phyloP scores from a whole-genome alignment of 192 early-diverging fungal species.

The Geosiphon pyriformis region DNA sequence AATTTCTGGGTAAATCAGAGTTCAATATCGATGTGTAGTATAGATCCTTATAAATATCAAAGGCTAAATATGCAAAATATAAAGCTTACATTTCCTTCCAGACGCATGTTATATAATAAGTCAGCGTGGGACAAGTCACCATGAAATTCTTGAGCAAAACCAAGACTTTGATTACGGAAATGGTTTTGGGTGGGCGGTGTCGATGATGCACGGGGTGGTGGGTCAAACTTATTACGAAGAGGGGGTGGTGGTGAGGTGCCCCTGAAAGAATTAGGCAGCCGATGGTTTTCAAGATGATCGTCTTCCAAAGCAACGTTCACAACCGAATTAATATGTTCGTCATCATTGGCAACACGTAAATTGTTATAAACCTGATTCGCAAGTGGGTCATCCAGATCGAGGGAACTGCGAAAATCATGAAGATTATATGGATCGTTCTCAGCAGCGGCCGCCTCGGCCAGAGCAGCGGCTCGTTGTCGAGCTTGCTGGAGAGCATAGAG shows the following conservation, averaged over 20 bases:
- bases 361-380: conserved; percentile 26
- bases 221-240: conserved; percentile 39
- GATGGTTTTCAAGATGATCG: conserved; percentile 42
- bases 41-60: too few relatives aligned
- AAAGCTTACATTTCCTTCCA: conserved; percentile 36
- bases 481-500: conserved; percentile 39
- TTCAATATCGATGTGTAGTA: too few relatives aligned
- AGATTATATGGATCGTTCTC: conserved; percentile 34
- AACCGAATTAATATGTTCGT: conserved; percentile 53
- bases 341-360: conserved; percentile 34
- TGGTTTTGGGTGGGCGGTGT: conserved; percentile 57
- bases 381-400: conserved; percentile 38
- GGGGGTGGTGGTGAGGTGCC: conserved; percentile 30
- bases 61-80: not conserved
- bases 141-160: conserved; percentile 34
- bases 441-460: conserved; percentile 31
- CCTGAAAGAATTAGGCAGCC: conserved; percentile 26
- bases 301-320: conserved; percentile 57
- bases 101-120: conserved; percentile 42
- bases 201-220: conserved; percentile 60
- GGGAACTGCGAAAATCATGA: conserved; percentile 33
- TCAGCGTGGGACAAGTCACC: conserved; percentile 38
- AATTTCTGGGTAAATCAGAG: too few relatives aligned
- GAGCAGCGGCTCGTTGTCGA: conserved; percentile 32
- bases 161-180: conserved; percentile 38